A percentile compares a stretch with the other conserved stretches of the same genome.
These are phyloP conservation scores for Trichothecium sympodiale DNA, from an alignment of 2,329 filamentous ascomycete genomes.

Conservation along the genomic window DNA sequence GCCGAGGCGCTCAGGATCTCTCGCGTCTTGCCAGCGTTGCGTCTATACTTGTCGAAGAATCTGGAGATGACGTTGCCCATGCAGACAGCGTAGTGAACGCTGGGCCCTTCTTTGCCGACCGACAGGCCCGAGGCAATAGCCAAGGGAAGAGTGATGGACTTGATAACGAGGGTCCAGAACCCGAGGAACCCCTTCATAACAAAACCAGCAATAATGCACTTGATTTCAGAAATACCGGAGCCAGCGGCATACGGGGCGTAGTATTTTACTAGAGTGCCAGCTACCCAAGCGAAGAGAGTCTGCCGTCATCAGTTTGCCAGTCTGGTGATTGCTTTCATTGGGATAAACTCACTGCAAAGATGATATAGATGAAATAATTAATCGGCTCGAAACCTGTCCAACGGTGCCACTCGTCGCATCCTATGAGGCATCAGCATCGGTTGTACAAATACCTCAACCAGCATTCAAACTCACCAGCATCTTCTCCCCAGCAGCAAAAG, in stretches of 20 bases:
- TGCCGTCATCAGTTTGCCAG: conserved; percentile 18
- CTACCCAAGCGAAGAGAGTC: conserved; percentile 69
- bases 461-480: conserved; percentile 48
- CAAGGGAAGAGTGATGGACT: conserved; percentile 80
- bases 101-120: conserved; percentile 93
- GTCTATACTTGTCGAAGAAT: conserved; percentile 83
- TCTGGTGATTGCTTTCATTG: neutral
- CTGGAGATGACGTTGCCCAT: conserved; percentile 93
- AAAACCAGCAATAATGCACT: conserved; percentile 97
- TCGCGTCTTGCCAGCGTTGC: conserved; percentile 85
- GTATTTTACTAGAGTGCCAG: conserved; percentile 74
- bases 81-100: conserved; percentile 97
- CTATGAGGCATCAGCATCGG: conserved; percentile 25
- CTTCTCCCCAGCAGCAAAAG: conserved; percentile 97
- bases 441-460: neutral
- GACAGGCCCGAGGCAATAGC: conserved; percentile 90
- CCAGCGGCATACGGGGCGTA: conserved; percentile 95
- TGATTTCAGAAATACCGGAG: conserved; percentile 96
- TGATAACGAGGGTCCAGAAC: conserved; percentile 84
- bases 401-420: conserved; percentile 77
- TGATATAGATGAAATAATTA: conserved; percentile 82
- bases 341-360: conserved; percentile 56
- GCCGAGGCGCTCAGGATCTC: conserved; percentile 93
- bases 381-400: conserved; percentile 72
- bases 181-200: conserved; percentile 98